phyloP scores from a whole-genome alignment of 2,329 filamentous ascomycete genomes.

The Intubia oerlemansii region DNA sequence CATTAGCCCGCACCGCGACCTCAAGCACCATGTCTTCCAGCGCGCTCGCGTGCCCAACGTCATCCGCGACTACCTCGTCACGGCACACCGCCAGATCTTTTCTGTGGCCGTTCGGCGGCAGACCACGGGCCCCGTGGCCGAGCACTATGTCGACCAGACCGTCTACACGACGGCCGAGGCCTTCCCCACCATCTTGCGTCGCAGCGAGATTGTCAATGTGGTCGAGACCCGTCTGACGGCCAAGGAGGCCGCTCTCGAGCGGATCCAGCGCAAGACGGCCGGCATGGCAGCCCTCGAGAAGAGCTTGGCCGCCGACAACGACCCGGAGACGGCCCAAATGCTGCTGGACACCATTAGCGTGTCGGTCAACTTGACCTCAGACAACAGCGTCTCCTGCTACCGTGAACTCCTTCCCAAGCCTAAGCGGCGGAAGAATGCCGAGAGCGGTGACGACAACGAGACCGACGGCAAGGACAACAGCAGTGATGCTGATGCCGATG shows the following conservation, averaged over 20 bases:
- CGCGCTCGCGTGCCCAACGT: slow-evolving; percentile 64
- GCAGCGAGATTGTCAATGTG: slow-evolving; percentile 60
- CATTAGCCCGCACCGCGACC: slow-evolving; percentile 63
- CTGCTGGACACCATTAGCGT: slow-evolving; percentile 58
- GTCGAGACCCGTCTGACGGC: slow-evolving; percentile 48
- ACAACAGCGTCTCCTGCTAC: slow-evolving; percentile 63
- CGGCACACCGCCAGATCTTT: slow-evolving; percentile 58
- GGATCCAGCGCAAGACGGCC: slow-evolving; percentile 74
- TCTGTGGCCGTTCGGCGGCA: slow-evolving; percentile 53
- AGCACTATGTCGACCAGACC: slow-evolving; percentile 65
- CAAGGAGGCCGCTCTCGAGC: slow-evolving; percentile 74
- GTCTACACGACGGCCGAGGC: slow-evolving; percentile 65
- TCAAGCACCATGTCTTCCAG: slow-evolving; percentile 68
- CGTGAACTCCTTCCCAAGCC: slow-evolving; percentile 45
- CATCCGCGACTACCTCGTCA: slow-evolving; percentile 70
- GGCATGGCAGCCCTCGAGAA: slow-evolving; percentile 63
- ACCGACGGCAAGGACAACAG: slow-evolving; percentile 19
- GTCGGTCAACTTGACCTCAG: slow-evolving; percentile 51
- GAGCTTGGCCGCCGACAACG: slow-evolving; percentile 47
- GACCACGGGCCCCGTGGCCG: slow-evolving; percentile 44
- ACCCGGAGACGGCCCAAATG: slow-evolving; percentile 33
- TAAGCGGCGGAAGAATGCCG: no score
- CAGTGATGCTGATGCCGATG: slow-evolving; percentile 17
- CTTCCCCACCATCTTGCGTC: slow-evolving; percentile 77
- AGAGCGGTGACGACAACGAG: no score